Evolutionary conservation across 1,284 basidiomycete genomes (phyloP).

Genomic region (Ceratobasidium sp.): DNA sequence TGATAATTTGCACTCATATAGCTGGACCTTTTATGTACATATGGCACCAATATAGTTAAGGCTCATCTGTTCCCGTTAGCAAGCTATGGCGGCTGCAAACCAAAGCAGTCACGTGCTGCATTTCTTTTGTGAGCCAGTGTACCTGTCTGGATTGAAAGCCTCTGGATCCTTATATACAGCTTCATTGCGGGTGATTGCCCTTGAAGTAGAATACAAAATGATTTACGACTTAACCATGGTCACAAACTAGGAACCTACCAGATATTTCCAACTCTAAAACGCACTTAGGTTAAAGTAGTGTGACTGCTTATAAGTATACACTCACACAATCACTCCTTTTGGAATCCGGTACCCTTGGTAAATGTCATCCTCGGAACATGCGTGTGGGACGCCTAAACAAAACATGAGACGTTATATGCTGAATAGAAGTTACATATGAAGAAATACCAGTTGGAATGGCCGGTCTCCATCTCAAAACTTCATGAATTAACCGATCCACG

Average conservation of each 20-base stretch:
- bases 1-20: too few relatives aligned
- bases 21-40: too few relatives aligned
- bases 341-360: constrained; percentile 20
- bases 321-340: constrained; percentile 21
- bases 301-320: neutral
- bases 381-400: constrained; percentile 3
- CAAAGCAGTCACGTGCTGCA: too few relatives aligned
- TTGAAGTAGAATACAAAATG: neutral
- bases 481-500: neutral
- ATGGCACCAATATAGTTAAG: too few relatives aligned
- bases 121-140: too few relatives aligned
- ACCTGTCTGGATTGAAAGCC: constrained; percentile 13
- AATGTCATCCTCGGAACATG: neutral
- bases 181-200: constrained; percentile 31
- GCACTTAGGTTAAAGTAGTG: neutral
- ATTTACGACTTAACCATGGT: neutral
- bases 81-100: too few relatives aligned
- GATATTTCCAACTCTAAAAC: constrained; percentile 3
- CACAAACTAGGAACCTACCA: neutral
- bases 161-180: constrained; percentile 13
- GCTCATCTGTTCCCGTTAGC: too few relatives aligned
- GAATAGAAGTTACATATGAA: neutral
- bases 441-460: neutral
- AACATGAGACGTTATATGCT: neutral
- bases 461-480: constrained; percentile 19